phyloP scores from a whole-genome alignment of 1,139 yeast genomes.

The Yamadazyma friedrichii region DNA sequence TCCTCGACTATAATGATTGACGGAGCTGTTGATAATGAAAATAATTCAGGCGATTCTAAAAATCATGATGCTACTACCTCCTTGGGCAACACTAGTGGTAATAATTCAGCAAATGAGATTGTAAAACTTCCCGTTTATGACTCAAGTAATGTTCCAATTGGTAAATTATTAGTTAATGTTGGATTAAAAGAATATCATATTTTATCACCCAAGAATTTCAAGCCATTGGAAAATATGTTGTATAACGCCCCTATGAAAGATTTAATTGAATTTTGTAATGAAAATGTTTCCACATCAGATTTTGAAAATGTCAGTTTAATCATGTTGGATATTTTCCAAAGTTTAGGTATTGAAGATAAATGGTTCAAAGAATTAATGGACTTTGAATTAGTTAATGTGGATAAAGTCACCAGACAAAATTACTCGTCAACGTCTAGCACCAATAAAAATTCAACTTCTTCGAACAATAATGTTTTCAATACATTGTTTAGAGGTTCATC shows the following conservation, averaged over 20 bases:
- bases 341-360: constrained; percentile 58
- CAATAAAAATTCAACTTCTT: constrained; percentile 8
- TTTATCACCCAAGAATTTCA: constrained; percentile 56
- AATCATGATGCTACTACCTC: constrained; percentile 23
- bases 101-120: constrained; percentile 27
- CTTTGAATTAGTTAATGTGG: constrained; percentile 54
- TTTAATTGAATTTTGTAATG: constrained; percentile 46
- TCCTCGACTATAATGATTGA: constrained; percentile 40
- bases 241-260: constrained; percentile 51
- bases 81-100: constrained; percentile 1
- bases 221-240: constrained; percentile 59
- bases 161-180: constrained; percentile 58
- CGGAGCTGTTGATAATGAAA: constrained; percentile 13
- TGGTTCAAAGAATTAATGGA: constrained; percentile 74
- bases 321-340: constrained; percentile 64
- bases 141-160: constrained; percentile 47
- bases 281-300: constrained; percentile 42
- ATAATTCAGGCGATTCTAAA: constrained; percentile 3
- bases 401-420: constrained; percentile 44
- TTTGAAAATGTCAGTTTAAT: constrained; percentile 55
- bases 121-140: constrained; percentile 46
- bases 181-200: constrained; percentile 57
- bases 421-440: constrained; percentile 22
- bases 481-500: constrained; percentile 86
- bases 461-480: constrained; percentile 54